Evolutionary conservation across 192 early-diverging fungal genomes (phyloP).

Genomic region (Dissophora ornata): DNA sequence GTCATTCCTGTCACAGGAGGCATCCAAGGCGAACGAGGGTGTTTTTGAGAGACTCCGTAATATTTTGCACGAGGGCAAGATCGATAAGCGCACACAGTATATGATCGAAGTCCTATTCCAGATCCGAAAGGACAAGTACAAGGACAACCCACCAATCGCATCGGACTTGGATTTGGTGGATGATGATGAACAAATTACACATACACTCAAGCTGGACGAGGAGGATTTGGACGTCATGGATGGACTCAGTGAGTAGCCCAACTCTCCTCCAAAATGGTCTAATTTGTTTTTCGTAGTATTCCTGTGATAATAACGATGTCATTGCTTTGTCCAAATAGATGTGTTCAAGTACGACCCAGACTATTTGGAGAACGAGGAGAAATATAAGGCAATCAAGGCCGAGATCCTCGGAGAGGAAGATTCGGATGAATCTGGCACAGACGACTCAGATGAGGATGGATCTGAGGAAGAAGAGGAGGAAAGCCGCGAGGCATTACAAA

Average conservation of each 20-base stretch:
- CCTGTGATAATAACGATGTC: not conserved
- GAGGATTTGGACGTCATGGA: slow-evolving; percentile 86
- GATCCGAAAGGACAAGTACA: slow-evolving; percentile 93
- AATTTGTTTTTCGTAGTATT: not conserved
- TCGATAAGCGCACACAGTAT: slow-evolving; percentile 95
- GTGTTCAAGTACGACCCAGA: slow-evolving; percentile 87
- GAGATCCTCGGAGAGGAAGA: slow-evolving; percentile 88
- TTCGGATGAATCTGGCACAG: slow-evolving; percentile 63
- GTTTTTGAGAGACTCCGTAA: slow-evolving; percentile 93
- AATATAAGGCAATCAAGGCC: slow-evolving; percentile 81
- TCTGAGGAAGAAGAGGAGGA: slow-evolving; percentile 67
- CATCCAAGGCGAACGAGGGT: slow-evolving; percentile 79
- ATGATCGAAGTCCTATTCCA: slow-evolving; percentile 99
- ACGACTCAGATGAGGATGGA: slow-evolving; percentile 61
- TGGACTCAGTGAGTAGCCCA: slow-evolving; percentile 72
- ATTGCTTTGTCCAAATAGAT: slow-evolving; percentile 18
- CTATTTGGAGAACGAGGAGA: slow-evolving; percentile 84
- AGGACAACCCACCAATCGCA: slow-evolving; percentile 82
- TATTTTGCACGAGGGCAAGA: slow-evolving; percentile 92
- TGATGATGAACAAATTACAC: slow-evolving; percentile 95
- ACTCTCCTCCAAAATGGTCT: no score
- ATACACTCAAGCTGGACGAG: slow-evolving; percentile 85
- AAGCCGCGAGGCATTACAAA: slow-evolving; percentile 51
- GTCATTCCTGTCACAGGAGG: slow-evolving; percentile 81
- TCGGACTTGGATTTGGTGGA: slow-evolving; percentile 91